Evolutionary conservation across 1,284 basidiomycete species (phyloP).

Genomic region (Sanghuangporus sanghuang): DNA sequence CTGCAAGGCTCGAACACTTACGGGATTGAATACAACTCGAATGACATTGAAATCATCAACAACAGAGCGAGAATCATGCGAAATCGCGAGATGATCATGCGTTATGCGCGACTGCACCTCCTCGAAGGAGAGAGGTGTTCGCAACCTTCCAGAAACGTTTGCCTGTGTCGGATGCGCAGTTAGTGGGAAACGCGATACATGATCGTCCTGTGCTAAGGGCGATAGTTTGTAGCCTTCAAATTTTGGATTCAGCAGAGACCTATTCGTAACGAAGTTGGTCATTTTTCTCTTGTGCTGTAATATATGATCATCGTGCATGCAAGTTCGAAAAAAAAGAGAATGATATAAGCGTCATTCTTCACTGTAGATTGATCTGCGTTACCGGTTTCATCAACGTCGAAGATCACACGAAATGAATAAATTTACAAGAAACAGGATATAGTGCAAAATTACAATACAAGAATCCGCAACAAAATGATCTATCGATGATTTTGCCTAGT

Average conservation of each 20-base stretch:
- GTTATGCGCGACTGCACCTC: constrained; percentile 82
- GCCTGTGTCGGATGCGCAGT: constrained; percentile 53
- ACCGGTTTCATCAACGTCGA: not conserved
- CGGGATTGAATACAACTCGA: constrained; percentile 51
- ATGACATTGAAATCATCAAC: constrained; percentile 60
- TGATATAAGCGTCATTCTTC: not conserved
- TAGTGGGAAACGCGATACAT: constrained; percentile 46
- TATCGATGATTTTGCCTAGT: not conserved
- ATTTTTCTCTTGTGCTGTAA: not conserved
- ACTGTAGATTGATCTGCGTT: not conserved
- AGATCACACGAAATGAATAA: not conserved
- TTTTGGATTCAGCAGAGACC: constrained; percentile 65
- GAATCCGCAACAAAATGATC: not conserved
- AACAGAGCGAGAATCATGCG: constrained; percentile 43
- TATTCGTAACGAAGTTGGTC: constrained; percentile 32
- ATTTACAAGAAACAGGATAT: not conserved
- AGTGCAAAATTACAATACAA: not conserved
- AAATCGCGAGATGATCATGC: constrained; percentile 75
- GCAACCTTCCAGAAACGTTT: constrained; percentile 49
- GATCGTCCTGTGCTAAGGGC: constrained; percentile 49
- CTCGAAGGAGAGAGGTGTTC: constrained; percentile 58
- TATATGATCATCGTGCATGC: too few species aligned
- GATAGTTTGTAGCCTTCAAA: constrained; percentile 82
- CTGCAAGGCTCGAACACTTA: constrained; percentile 30
- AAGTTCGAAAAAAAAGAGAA: too few species aligned